phyloP scores from a whole-genome alignment of 345 rosid species.

The Gossypium stocksii region DNA sequence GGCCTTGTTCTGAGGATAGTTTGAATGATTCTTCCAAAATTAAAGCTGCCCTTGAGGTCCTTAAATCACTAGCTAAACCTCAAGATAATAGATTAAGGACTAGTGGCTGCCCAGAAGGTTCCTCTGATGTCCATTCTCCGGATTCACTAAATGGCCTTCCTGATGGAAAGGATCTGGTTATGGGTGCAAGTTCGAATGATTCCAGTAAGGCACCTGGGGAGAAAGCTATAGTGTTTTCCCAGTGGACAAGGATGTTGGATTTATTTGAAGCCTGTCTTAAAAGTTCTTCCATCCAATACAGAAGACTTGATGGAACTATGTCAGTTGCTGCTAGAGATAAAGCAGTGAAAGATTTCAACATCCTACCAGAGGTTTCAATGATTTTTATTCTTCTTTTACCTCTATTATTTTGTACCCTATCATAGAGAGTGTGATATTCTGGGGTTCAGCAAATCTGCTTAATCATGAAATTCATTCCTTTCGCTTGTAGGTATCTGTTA shows the following conservation, averaged over 20 bases:
- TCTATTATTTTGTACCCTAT: neutral
- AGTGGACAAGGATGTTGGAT: constrained; percentile 96
- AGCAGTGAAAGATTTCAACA: constrained; percentile 94
- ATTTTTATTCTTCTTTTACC: neutral
- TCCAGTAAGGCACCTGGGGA: constrained; percentile 44
- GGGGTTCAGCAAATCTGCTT: neutral
- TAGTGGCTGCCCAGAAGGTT: constrained; percentile 24
- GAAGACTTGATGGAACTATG: constrained; percentile 99
- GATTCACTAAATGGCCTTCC: constrained; percentile 17
- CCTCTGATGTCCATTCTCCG: constrained; percentile 14
- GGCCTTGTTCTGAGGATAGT: constrained; percentile 25
- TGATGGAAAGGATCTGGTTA: constrained; percentile 21
- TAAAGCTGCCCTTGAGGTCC: constrained; percentile 78
- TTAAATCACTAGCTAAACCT: constrained; percentile 52
- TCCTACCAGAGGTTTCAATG: constrained; percentile 71
- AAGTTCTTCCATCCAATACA: constrained; percentile 62
- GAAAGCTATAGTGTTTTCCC: constrained; percentile 93
- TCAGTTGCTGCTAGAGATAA: constrained; percentile 87
- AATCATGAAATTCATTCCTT: neutral
- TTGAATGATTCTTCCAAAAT: constrained; percentile 74
- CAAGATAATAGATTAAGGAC: constrained; percentile 24
- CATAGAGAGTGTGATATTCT: neutral
- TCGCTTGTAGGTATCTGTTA: constrained; percentile 64
- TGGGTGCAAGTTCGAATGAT: constrained; percentile 23
- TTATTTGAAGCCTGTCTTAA: constrained; percentile 74